Evolutionary conservation across 1,139 yeast genomes (phyloP).

Genomic region (Meyerozyma sp.): DNA sequence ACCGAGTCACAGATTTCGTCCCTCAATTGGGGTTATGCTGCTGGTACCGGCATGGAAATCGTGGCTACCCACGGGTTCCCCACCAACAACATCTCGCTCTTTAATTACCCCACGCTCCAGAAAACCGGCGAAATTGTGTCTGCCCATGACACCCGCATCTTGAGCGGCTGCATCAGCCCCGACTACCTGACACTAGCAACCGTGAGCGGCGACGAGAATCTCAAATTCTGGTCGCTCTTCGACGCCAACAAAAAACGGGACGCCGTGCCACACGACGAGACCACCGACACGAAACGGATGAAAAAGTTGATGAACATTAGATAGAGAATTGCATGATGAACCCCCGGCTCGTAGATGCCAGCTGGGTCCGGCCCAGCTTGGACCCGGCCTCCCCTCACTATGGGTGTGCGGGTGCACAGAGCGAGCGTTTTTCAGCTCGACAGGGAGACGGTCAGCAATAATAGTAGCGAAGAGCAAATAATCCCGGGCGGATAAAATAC

Average conservation of each 20-base stretch:
- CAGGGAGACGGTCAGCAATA: not conserved
- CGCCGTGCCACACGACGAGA: slow-evolving; percentile 10
- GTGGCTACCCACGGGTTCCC: slow-evolving; percentile 96
- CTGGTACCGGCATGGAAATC: slow-evolving; percentile 73
- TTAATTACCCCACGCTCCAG: slow-evolving; percentile 80
- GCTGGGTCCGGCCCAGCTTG: too few relatives aligned
- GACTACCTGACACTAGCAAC: slow-evolving; percentile 90
- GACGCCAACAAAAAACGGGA: slow-evolving; percentile 45
- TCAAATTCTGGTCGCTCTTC: slow-evolving; percentile 91
- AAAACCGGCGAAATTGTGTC: slow-evolving; percentile 82
- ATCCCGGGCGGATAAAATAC: not conserved
- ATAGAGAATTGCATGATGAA: slow-evolving; percentile 3
- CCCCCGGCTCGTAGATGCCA: too few relatives aligned
- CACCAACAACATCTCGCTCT: slow-evolving; percentile 74
- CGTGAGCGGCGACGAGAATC: slow-evolving; percentile 93
- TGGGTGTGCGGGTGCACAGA: too few relatives aligned
- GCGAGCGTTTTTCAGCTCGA: not conserved
- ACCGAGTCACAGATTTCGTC: slow-evolving; percentile 95
- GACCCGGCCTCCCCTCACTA: not conserved
- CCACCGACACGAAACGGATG: slow-evolving; percentile 16
- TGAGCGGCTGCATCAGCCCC: slow-evolving; percentile 81
- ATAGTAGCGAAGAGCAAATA: not conserved
- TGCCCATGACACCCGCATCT: slow-evolving; percentile 89
- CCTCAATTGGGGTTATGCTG: slow-evolving; percentile 80
- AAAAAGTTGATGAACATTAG: slow-evolving; percentile 24